Conservation (phyloP, 2,329 filamentous ascomycete species). For the Thelonectria olida region DNA sequence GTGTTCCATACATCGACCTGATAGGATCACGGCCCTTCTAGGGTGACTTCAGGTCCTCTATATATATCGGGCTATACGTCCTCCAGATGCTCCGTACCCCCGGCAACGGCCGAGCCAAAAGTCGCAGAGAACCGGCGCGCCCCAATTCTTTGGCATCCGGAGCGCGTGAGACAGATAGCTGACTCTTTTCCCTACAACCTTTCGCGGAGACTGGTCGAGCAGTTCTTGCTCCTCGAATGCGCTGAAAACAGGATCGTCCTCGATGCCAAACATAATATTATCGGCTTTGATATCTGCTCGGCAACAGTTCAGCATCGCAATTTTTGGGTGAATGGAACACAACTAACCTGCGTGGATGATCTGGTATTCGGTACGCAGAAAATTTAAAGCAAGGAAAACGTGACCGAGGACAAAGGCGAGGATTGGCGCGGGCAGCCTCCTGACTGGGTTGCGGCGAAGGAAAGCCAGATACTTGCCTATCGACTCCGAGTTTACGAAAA, state of each 20-base stretch:
- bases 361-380: constrained; percentile 55
- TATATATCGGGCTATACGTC: constrained; percentile 53
- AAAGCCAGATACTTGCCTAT: constrained; percentile 44
- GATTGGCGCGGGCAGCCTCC: constrained; percentile 46
- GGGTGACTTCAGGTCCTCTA: constrained; percentile 56
- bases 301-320: constrained; percentile 43
- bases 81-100: constrained; percentile 43
- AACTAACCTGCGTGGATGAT: constrained; percentile 57
- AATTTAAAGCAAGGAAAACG: constrained; percentile 56
- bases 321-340: constrained; percentile 21
- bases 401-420: constrained; percentile 48
- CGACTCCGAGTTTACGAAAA: constrained; percentile 38
- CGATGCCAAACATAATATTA: constrained; percentile 56
- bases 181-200: constrained; percentile 46
- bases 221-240: constrained; percentile 52
- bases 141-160: constrained; percentile 41
- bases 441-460: constrained; percentile 50
- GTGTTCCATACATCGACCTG: constrained; percentile 62
- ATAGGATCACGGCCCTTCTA: constrained; percentile 55
- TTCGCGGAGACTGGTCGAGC: constrained; percentile 51
- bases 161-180: constrained; percentile 56
- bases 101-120: constrained; percentile 56
- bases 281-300: constrained; percentile 55
- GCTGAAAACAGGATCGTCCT: constrained; percentile 50
- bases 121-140: constrained; percentile 56